These are phyloP conservation scores for Saturnispora saitoi DNA, from an alignment of 805 yeast genomes.

Conservation along the genomic window DNA sequence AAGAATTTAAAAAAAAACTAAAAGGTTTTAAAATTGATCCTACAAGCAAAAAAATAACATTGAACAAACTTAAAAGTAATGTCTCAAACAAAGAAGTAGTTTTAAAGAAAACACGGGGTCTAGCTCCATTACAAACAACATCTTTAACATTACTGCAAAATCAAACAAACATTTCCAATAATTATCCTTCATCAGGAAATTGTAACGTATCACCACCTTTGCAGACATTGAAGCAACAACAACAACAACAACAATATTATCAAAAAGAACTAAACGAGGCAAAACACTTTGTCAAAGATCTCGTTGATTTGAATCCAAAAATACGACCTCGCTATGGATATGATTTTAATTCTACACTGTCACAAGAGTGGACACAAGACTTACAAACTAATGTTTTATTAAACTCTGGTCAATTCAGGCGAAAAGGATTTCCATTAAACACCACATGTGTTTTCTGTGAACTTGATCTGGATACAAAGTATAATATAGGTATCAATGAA, in stretches of 20 bases:
- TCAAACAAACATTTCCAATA: too few species aligned
- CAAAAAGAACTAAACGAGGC: too few species aligned
- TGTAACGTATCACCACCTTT: too few species aligned
- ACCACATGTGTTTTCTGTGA: conserved; percentile 33
- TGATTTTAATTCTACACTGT: neutral
- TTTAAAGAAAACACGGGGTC: too few species aligned
- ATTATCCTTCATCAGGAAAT: too few species aligned
- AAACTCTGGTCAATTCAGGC: neutral
- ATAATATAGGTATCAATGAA: conserved; percentile 33
- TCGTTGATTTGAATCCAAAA: too few species aligned
- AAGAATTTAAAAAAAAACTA: conserved; percentile 19
- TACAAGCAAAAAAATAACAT: neutral
- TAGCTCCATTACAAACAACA: neutral
- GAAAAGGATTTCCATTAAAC: conserved; percentile 10
- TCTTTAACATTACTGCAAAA: too few species aligned
- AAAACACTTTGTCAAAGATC: too few species aligned
- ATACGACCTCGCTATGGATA: too few species aligned
- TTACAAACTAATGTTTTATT: neutral
- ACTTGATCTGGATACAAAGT: conserved; percentile 38
- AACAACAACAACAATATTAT: too few species aligned
- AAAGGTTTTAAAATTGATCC: conserved; percentile 10
- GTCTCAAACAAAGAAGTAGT: neutral
- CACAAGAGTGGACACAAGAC: neutral
- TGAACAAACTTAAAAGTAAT: neutral
- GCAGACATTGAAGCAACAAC: too few species aligned